These are phyloP conservation scores for Meira miltonrushii DNA, from an alignment of 1,284 basidiomycete genomes.

Conservation along the genomic window DNA sequence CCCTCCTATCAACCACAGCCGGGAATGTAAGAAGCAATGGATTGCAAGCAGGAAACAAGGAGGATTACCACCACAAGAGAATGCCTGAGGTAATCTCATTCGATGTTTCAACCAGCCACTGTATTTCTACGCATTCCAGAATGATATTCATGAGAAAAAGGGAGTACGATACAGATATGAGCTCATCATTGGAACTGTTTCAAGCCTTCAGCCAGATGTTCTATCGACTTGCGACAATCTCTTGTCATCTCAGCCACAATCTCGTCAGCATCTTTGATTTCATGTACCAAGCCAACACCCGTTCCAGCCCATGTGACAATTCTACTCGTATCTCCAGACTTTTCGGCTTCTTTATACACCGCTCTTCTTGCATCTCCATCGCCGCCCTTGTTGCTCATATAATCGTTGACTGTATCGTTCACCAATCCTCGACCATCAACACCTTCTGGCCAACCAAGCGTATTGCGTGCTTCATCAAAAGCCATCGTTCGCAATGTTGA, in stretches of 20 bases:
- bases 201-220: background rate
- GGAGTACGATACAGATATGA: too few relatives aligned
- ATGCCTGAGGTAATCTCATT: too few relatives aligned
- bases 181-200: too few relatives aligned
- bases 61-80: too few relatives aligned
- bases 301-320: slow-evolving; percentile 49
- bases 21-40: slow-evolving; percentile 44
- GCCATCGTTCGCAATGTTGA: slow-evolving; percentile 33
- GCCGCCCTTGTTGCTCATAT: slow-evolving; percentile 23
- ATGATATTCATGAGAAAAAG: too few relatives aligned
- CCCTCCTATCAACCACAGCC: slow-evolving; percentile 8
- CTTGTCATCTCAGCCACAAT: slow-evolving; percentile 18
- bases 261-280: slow-evolving; percentile 27
- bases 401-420: slow-evolving; percentile 42
- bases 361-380: slow-evolving; percentile 25
- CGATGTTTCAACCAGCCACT: too few relatives aligned
- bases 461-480: slow-evolving; percentile 47
- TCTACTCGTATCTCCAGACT: slow-evolving; percentile 28
- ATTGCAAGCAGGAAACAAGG: slow-evolving; percentile 25
- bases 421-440: slow-evolving; percentile 44
- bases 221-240: slow-evolving; percentile 8
- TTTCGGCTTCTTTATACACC: slow-evolving; percentile 37
- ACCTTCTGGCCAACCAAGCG: slow-evolving; percentile 44
- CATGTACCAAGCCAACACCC: slow-evolving; percentile 37
- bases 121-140: too few relatives aligned